These are phyloP conservation scores for Fusarium sp. DNA, from an alignment of 2,329 filamentous ascomycete genomes.

Conservation along the genomic window DNA sequence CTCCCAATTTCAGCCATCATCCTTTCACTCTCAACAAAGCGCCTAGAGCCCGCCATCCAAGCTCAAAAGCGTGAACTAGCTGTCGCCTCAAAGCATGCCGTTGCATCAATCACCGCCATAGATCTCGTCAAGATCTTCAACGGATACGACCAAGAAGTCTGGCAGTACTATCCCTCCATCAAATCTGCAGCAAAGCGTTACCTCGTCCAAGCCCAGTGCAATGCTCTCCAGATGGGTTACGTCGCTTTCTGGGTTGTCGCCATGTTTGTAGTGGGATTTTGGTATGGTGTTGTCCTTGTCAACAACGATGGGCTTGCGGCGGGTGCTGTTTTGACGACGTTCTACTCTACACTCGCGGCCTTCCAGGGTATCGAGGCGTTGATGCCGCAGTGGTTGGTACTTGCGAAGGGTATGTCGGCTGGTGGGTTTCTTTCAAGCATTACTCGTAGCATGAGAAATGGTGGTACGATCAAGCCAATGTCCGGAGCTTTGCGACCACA, in stretches of 20 bases:
- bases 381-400: slow-evolving; percentile 79
- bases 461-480: background rate
- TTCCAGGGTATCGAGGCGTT: slow-evolving; percentile 80
- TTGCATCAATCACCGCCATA: slow-evolving; percentile 77
- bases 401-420: slow-evolving; percentile 84
- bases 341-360: slow-evolving; percentile 83
- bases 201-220: slow-evolving; percentile 73
- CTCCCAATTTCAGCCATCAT: slow-evolving; percentile 74
- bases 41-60: slow-evolving; percentile 74
- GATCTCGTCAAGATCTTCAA: slow-evolving; percentile 91
- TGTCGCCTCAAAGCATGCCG: slow-evolving; percentile 76
- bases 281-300: slow-evolving; percentile 82
- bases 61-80: slow-evolving; percentile 76
- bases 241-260: slow-evolving; percentile 79
- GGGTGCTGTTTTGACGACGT: slow-evolving; percentile 82
- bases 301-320: slow-evolving; percentile 67
- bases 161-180: slow-evolving; percentile 71
- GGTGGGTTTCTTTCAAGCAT: slow-evolving; percentile 70
- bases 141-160: slow-evolving; percentile 75
- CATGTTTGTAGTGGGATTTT: slow-evolving; percentile 91
- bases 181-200: slow-evolving; percentile 72
- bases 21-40: slow-evolving; percentile 69
- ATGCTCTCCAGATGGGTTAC: slow-evolving; percentile 78
- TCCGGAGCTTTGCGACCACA: slow-evolving; percentile 47
- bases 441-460: slow-evolving; percentile 46